phyloP scores from a whole-genome alignment of 2,329 filamentous ascomycete species.

The Thelonectria olida region DNA sequence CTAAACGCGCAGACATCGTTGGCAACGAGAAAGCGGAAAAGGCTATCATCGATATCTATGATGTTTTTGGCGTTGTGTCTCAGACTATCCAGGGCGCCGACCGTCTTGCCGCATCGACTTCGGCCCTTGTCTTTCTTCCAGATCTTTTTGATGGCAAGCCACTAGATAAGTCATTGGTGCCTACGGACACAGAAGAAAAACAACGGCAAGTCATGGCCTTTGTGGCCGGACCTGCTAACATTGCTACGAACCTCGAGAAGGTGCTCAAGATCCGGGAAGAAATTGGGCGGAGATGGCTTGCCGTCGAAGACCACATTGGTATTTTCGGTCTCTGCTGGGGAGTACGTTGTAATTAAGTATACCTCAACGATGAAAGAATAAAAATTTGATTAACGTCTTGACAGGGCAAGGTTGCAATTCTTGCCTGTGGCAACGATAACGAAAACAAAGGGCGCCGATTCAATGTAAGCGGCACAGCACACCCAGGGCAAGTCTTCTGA shows the following conservation, averaged over 20 bases:
- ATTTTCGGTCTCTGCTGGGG: constrained; percentile 62
- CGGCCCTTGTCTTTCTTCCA: constrained; percentile 52
- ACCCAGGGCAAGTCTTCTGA: constrained; percentile 39
- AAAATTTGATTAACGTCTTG: background rate
- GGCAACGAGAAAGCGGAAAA: background rate
- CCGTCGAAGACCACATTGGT: constrained; percentile 51
- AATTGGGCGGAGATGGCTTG: constrained; percentile 44
- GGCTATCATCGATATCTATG: constrained; percentile 52
- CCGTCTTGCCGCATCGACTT: constrained; percentile 47
- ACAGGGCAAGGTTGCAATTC: constrained; percentile 50
- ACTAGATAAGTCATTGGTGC: constrained; percentile 46
- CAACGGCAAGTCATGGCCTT: constrained; percentile 45
- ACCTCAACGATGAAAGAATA: constrained; percentile 21
- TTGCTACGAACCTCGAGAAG: constrained; percentile 39
- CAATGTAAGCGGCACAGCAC: constrained; percentile 44
- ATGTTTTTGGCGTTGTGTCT: constrained; percentile 56
- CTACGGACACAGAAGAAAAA: constrained; percentile 56
- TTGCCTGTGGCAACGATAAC: constrained; percentile 49
- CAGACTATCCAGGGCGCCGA: constrained; percentile 61
- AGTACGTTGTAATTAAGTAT: background rate
- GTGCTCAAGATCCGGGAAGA: constrained; percentile 45
- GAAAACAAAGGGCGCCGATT: constrained; percentile 48
- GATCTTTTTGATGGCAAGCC: constrained; percentile 51
- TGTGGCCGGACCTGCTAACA: constrained; percentile 41
- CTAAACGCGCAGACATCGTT: constrained; percentile 42